phyloP scores from a whole-genome alignment of 768 basidiomycete genomes.

The Mycena olivaceomarginata region DNA sequence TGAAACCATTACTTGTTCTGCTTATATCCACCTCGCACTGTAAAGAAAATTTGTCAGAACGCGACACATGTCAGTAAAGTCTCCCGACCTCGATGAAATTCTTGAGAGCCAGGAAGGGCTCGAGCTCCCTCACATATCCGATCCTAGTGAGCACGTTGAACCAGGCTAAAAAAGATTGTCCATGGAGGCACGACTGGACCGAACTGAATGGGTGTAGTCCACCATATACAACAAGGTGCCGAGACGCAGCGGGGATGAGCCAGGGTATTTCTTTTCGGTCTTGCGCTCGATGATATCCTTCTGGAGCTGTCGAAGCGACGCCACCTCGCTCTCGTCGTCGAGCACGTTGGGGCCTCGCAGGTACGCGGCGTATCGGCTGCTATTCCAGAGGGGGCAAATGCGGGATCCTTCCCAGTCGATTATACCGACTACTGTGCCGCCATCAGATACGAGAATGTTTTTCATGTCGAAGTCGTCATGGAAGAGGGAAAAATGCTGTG shows the following conservation, averaged over 20 bases:
- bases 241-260: slow-evolving; percentile 1
- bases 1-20: too few relatives aligned
- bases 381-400: slow-evolving; percentile 10
- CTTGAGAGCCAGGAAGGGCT: slow-evolving; percentile 9
- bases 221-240: slow-evolving; percentile 2
- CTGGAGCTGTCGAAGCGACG: slow-evolving; percentile 1
- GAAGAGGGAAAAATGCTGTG: slow-evolving; percentile 5
- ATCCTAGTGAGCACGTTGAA: background rate
- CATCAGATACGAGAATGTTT: slow-evolving; percentile 15
- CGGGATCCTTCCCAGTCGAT: slow-evolving; percentile 34
- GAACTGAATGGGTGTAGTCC: slow-evolving; percentile 11
- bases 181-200: slow-evolving; percentile 1
- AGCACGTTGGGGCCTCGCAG: background rate
- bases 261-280: slow-evolving; percentile 6
- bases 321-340: slow-evolving; percentile 1
- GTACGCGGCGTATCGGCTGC: background rate
- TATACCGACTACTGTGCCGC: slow-evolving; percentile 5
- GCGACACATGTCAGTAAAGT: too few relatives aligned
- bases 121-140: slow-evolving; percentile 3
- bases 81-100: slow-evolving; percentile 10
- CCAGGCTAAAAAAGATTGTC: background rate
- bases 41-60: too few relatives aligned
- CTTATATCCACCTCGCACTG: too few relatives aligned
- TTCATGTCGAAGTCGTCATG: slow-evolving; percentile 22
- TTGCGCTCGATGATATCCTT: slow-evolving; percentile 1